These are phyloP conservation scores for Lentinula sp. DNA, from an alignment of 768 basidiomycete genomes.

Conservation along the genomic window DNA sequence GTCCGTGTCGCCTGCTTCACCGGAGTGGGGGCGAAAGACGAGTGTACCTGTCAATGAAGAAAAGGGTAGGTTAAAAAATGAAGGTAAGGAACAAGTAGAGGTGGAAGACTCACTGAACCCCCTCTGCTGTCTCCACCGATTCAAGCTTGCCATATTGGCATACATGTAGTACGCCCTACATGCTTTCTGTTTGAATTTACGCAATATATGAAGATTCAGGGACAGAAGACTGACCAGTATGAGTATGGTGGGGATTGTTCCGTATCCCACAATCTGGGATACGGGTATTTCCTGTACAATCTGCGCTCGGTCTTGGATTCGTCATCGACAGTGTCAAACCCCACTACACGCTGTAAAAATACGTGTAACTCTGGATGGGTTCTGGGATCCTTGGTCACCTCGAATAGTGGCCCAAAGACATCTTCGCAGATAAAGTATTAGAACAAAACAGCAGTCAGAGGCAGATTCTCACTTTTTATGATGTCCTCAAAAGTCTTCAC, in stretches of 20 bases:
- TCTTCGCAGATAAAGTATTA: slow-evolving; percentile 39
- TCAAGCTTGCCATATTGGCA: slow-evolving; percentile 92
- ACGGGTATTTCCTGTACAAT: slow-evolving; percentile 91
- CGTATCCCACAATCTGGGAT: slow-evolving; percentile 85
- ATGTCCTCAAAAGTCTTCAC: slow-evolving; percentile 88
- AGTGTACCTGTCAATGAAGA: slow-evolving; percentile 67
- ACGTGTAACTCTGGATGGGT: slow-evolving; percentile 92
- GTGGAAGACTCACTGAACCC: slow-evolving; percentile 75
- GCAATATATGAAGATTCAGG: not conserved
- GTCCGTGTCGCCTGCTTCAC: slow-evolving; percentile 97
- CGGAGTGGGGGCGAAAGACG: slow-evolving; percentile 93
- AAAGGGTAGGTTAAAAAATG: not conserved
- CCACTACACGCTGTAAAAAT: slow-evolving; percentile 91
- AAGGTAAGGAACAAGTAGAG: not conserved
- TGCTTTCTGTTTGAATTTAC: not conserved
- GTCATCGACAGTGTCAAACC: slow-evolving; percentile 98
- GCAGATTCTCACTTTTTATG: slow-evolving; percentile 62
- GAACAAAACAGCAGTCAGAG: not conserved
- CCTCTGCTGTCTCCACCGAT: slow-evolving; percentile 81
- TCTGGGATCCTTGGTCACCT: slow-evolving; percentile 88
- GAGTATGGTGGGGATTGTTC: slow-evolving; percentile 89
- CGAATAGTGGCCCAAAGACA: slow-evolving; percentile 88
- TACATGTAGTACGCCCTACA: slow-evolving; percentile 95
- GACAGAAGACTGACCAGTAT: slow-evolving; percentile 65
- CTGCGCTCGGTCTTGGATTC: slow-evolving; percentile 92